phyloP scores from a whole-genome alignment of 2,329 filamentous ascomycete genomes.

The Fonsecaea multimorphosa region DNA sequence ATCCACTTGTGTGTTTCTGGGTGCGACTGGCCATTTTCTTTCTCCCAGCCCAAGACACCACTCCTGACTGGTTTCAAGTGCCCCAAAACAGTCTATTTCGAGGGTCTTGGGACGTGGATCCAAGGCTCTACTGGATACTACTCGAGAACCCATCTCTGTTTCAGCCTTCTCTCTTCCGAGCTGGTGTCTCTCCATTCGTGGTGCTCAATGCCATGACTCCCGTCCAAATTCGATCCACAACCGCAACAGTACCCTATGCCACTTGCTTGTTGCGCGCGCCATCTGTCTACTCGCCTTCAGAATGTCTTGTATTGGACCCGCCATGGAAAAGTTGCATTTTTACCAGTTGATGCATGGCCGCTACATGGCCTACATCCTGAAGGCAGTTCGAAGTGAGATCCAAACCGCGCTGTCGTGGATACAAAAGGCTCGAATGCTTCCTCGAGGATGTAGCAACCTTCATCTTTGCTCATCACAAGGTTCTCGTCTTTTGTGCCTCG shows the following conservation, averaged over 20 bases:
- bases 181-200: constrained; percentile 17
- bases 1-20: neutral
- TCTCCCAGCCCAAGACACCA: constrained; percentile 21
- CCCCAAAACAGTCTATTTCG: neutral
- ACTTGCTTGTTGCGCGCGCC: constrained; percentile 25
- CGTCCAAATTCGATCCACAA: constrained; percentile 79
- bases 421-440: constrained; percentile 16
- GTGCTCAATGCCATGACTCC: constrained; percentile 56
- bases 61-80: constrained; percentile 29
- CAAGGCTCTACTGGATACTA: neutral
- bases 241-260: constrained; percentile 56
- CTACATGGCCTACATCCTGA: neutral
- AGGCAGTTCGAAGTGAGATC: neutral
- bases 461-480: constrained; percentile 1
- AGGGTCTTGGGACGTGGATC: neutral
- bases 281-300: constrained; percentile 22
- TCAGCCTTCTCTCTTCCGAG: constrained; percentile 31
- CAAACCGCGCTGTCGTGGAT: constrained; percentile 8
- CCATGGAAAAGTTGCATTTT: constrained; percentile 1
- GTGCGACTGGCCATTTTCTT: neutral
- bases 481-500: constrained; percentile 43
- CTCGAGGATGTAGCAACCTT: neutral
- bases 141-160: constrained; percentile 9
- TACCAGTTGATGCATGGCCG: constrained; percentile 17
- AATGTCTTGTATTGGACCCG: constrained; percentile 34